phyloP scores from a whole-genome alignment of 2,329 filamentous ascomycete species.

The Dactylellina haptotyla region DNA sequence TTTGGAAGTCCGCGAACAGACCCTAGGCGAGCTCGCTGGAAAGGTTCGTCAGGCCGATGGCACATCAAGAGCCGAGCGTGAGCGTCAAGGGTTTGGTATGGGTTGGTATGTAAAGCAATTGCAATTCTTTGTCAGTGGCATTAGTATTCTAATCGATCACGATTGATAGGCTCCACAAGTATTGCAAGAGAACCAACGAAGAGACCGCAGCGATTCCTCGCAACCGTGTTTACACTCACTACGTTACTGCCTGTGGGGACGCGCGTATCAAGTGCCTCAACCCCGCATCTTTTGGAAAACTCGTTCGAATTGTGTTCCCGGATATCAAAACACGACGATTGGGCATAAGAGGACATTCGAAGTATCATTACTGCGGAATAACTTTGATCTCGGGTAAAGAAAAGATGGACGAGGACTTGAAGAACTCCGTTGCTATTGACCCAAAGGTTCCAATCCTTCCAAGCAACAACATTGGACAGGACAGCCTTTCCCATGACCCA shows the following conservation, averaged over 20 bases:
- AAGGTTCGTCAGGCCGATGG: constrained; percentile 58
- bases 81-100: constrained; percentile 88
- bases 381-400: constrained; percentile 63
- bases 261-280: constrained; percentile 95
- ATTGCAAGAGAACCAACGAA: constrained; percentile 58
- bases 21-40: constrained; percentile 57
- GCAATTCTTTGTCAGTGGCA: not conserved
- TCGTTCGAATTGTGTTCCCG: constrained; percentile 94
- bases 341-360: constrained; percentile 94
- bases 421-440: constrained; percentile 41
- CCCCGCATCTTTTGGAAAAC: constrained; percentile 95
- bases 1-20: constrained; percentile 56
- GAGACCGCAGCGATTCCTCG: constrained; percentile 74
- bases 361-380: constrained; percentile 81
- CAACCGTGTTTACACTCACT: constrained; percentile 93
- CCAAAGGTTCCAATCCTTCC: constrained; percentile 62
- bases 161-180: constrained; percentile 57
- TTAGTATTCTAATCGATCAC: constrained; percentile 24
- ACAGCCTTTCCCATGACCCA: constrained; percentile 57
- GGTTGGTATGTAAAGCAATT: constrained; percentile 73
- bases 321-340: constrained; percentile 91
- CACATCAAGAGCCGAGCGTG: constrained; percentile 77
- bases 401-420: constrained; percentile 48
- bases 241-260: constrained; percentile 89
- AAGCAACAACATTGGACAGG: constrained; percentile 60